Conservation (phyloP, 164 flowering plant genomes). For the Dillenia suffruticosa region DNA sequence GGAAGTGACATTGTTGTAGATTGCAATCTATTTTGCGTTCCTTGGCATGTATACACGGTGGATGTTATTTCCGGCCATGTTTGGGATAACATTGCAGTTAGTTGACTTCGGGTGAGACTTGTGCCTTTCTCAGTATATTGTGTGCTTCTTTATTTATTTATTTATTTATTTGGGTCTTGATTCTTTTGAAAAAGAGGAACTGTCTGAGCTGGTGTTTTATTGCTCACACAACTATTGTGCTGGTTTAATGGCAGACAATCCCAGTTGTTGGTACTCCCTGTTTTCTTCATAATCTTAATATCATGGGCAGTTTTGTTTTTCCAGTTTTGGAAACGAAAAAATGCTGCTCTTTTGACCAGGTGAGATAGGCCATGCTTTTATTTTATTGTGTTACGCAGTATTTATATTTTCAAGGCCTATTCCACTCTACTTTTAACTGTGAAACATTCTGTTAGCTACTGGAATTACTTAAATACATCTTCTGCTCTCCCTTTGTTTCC, state of each 20-base stretch:
- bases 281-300: conserved; percentile 60
- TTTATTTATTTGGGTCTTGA: not conserved
- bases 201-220: not conserved
- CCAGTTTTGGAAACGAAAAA: conserved; percentile 99
- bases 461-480: not conserved
- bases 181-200: not conserved
- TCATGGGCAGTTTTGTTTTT: conserved; percentile 83
- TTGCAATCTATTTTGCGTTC: conserved; percentile 85
- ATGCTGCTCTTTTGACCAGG: conserved; percentile 77
- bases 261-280: conserved; percentile 64
- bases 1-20: conserved; percentile 30
- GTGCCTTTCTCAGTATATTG: not conserved
- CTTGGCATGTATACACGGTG: conserved; percentile 93
- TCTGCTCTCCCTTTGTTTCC: not conserved
- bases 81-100: conserved; percentile 60
- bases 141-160: too few species aligned
- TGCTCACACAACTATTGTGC: not conserved
- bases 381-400: too few species aligned
- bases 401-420: not conserved
- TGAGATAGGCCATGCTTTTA: conserved; percentile 10
- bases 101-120: conserved; percentile 70
- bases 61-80: conserved; percentile 81
- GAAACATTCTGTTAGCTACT: not conserved
- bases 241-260: conserved; percentile 44
- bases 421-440: not conserved